Base-by-base conservation (phyloP, 768 basidiomycete species). In the Amanita molliuscula region DNA sequence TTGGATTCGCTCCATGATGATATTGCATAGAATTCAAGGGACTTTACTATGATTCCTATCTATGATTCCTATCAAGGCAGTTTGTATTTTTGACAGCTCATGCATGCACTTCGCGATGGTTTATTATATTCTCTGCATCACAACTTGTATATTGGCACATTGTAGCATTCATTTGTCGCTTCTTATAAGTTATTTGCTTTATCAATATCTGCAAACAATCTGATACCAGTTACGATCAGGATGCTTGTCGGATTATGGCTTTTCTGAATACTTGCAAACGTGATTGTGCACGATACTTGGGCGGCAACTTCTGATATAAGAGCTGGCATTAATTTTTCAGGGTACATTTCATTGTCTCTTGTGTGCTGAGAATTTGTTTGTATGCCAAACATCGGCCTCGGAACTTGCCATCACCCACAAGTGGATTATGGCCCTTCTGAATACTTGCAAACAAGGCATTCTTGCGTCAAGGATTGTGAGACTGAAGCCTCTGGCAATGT, bases 391-490 rank as follows among this genome's bases (percentile, higher is more conserved):
- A n/a, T n/a, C n/a, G n/a, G n/a, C n/a, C n/a, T n/a, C n/a, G n/a
- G n/a, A n/a, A n/a, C n/a, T n/a, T n/a, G n/a, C n/a, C n/a, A n/a
- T n/a, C n/a, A n/a, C n/a, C n/a, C n/a, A 20, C 18, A 15, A 7
- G 29, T 4, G 34, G 21, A 23, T 8, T 7, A 54, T 54, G 53
- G 46, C 53, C 26, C 26, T 54, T n/a, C 44, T 54, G 44, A 50
- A 41, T 10, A 15, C 44, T 26, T 54, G 44, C 21, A 51, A 47
- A 40, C 53, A 51, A 23, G 44, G 18, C 21, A 40, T 26, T n/a
- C 44, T 47, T 26, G 54, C 59, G 10, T 55, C 60, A 37, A 62
- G 63, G 51, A 57, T 59, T 16, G 51, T 58, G 38, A 53, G 56
- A 21, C 38, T 51, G 25, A 51, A 59, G 13, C 46, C 61, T 23